Base-by-base conservation (phyloP, 345 rosid genomes). In the Boechera retrofracta region DNA sequence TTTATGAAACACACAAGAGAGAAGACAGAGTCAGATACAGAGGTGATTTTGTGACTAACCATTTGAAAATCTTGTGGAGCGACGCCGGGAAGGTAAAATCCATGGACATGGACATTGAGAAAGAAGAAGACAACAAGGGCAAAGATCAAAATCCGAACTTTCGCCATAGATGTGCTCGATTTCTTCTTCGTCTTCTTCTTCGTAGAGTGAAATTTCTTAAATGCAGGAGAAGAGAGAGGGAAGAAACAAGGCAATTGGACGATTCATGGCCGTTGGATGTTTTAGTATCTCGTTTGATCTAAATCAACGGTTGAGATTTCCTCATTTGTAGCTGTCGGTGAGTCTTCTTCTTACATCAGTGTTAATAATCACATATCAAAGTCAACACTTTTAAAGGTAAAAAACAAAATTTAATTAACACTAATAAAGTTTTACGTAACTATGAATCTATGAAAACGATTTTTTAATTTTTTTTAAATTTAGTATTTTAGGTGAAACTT, bases 1-100 rank as follows among this genome's bases (percentile, higher is more conserved):
- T 60, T 9, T 71, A 18, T 10, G 26, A 53, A 5, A 54, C 5
- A 55, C 55, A 56, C 15, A 35, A 29, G 38, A 35, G 13, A 35
- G 5, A 35, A 59, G 28, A 59, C 15, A 59, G 36, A 33, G 35
- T 8, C 44, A 35, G 44, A 59, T 8, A 33, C 64, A 35, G 7
- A 9, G 47, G 5, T 18, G 42, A 54, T 44, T 77, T 24, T 57
- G 54, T 26, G 45, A 49, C 73, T 33, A 56, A 89, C 96, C 87
- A 76, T 83, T 18, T 60, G 39, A 66, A 90, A 90, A 69, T 88
- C 93, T 69, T 79, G 75, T 29, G 96, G 96, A 36, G 96, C 89
- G 31, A 90, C 93, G 3, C 93, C 96, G 21, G 96, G 96, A 63
- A 90, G 91, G 72, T 90, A 90, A 74, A 90, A 90, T 79, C 83